phyloP scores from a whole-genome alignment of 2,329 filamentous ascomycete species.

The Fusarium buharicum region DNA sequence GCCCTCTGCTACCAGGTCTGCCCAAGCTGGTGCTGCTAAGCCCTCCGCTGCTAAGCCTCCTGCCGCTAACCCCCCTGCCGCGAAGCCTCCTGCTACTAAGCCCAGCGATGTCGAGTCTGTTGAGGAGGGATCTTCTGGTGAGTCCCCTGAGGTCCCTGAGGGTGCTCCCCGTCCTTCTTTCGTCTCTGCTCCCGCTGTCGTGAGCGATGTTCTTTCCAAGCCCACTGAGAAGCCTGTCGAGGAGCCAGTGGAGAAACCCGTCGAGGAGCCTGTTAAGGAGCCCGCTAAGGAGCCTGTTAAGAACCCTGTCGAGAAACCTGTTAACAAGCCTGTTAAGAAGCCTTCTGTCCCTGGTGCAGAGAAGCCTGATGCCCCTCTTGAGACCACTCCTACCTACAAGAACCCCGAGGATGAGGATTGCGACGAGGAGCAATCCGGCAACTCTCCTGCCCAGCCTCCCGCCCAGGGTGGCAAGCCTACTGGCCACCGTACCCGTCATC shows the following conservation, averaged over 20 bases:
- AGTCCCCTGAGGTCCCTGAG: slow-evolving; percentile 11
- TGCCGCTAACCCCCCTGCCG: slow-evolving; percentile 15
- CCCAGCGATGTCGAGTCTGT: slow-evolving; percentile 18
- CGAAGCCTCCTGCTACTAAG: slow-evolving; percentile 12
- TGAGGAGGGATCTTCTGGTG: slow-evolving; percentile 14
- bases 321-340: background rate
- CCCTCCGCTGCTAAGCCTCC: slow-evolving; percentile 14
- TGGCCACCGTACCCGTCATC: slow-evolving; percentile 16
- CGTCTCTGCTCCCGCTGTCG: slow-evolving; percentile 19
- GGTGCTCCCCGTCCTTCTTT: slow-evolving; percentile 39
- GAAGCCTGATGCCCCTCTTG: slow-evolving; percentile 1
- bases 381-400: slow-evolving; percentile 3
- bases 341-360: background rate
- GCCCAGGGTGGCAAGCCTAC: slow-evolving; percentile 25
- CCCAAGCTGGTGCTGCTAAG: slow-evolving; percentile 14
- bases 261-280: too few species aligned
- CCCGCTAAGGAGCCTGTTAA: slow-evolving; percentile 6
- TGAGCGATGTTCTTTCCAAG: slow-evolving; percentile 27
- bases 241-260: too few species aligned
- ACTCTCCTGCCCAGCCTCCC: slow-evolving; percentile 5
- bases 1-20: slow-evolving; percentile 24
- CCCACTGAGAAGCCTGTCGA: slow-evolving; percentile 3
- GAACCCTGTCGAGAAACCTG: too few species aligned
- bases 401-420: slow-evolving; percentile 15
- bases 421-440: slow-evolving; percentile 17